Evolutionary conservation across 352 stramenopile genomes (phyloP), one percentile per base, ranked within the genome.

Genomic region (Aphanomyces euteiches): DNA sequence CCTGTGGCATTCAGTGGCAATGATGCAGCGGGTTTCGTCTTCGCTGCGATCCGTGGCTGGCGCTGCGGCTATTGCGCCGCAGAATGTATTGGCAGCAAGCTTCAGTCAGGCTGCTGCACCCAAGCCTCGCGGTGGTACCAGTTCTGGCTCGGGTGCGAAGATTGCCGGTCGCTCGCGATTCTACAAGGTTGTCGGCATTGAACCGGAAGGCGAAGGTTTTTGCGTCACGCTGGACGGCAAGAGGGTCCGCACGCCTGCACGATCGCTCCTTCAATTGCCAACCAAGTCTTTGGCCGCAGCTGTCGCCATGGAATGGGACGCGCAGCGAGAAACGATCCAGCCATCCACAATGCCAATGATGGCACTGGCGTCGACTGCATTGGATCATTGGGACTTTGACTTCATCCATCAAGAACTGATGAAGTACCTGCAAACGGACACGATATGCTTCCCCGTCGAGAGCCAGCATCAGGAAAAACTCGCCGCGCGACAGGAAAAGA

Each of bases 261-360:
- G 85, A 67, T 82, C 84, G 56, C 82, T 83, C 3, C 67, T 95
- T 66, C 72, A 64, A 21, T 69, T 95, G 45, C 86, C 85, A 7
- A 90, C 71, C 47, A 81, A 86, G 47, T 77, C 84, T 37, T 77
- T 95, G 74, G 88, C 85, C 19, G 81, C 78, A 60, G 82, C 83
- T 0, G 82, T 95, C 38, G 88, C 88, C 6, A 83, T 91, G 48
- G 88, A 95, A 59, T 95, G 88, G 88, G 88, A 95, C 68, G 81
- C 88, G 41, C 88, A 95, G 74, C 75, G 78, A 34, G 74, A 79
- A 28, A 78, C 84, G 69, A 91, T 95, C 72, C 85, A 84, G 4
- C 88, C 88, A 10, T 74, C 81, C 48, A 91, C 86, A 37, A 95
- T 95, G 88, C 88, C 88, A 59, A 88, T 94, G 72, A 95, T 95